Evolutionary conservation across 805 yeast genomes (phyloP), one percentile per base, ranked within the genome.

Genomic region (Kodamaea laetipori): DNA sequence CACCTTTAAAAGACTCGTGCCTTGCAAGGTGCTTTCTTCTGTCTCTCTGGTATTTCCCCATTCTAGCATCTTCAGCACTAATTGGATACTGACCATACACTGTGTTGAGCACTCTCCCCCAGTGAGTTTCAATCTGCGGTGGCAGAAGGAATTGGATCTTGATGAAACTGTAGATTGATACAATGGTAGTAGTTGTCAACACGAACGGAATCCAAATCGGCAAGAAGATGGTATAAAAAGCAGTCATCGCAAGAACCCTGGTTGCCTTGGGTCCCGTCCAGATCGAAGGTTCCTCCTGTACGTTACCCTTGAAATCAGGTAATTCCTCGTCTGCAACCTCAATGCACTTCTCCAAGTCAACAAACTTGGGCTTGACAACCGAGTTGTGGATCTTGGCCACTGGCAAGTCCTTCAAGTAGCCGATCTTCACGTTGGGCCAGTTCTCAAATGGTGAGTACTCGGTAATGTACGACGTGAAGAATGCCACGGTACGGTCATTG

Each of bases 401-500:
- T 0, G 81, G 79, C 31, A 74, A 55, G 40, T 69, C 72, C 4
- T 70, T 66, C 26, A 81, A 66, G 53, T 70, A 81, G 25, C 69
- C 67, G 44, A 81, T 67, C 32, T 71, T 73, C 39, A 77, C 59
- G 13, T 58, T 56, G 37, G 74, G 74, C 74, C 78, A 76, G 37
- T 69, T 65, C 26, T 81, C 81, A 58, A 89, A 90, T 1, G 96
- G 96, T 43, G 86, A 80, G 47, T 74, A 76, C 23, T 81, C 74
- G 3, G 92, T 74, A 45, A 92, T 84, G 61, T 73, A 90, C 0
- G 95, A 74, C 0, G 97, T 88, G 65, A 81, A 86, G 61, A 89
- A 92, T 11, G 92, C 84, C 6, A 90, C 98, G 0, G 95, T 80
- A 46, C 97, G 73, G 63, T 90, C 98, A 57, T 86, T 82, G 44